These are phyloP conservation scores for Scheffersomyces lignicola DNA, from an alignment of 1,139 yeast genomes.

Conservation along the genomic window DNA sequence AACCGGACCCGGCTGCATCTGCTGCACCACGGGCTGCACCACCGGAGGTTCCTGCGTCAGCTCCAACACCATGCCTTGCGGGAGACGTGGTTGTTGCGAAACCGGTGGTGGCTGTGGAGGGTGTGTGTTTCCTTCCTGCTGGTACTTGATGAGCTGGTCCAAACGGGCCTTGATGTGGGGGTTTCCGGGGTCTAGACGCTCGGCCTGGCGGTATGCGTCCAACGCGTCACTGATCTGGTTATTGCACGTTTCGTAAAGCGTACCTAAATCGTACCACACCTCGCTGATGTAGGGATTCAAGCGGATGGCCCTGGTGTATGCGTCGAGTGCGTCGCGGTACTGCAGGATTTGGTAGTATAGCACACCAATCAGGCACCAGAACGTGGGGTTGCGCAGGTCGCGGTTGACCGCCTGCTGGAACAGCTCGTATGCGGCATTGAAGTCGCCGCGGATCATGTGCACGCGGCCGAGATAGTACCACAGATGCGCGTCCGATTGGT, in stretches of 20 bases:
- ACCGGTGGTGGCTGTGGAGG: constrained; percentile 71
- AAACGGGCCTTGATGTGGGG: constrained; percentile 92
- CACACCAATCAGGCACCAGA: constrained; percentile 99
- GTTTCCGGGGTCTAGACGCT: constrained; percentile 89
- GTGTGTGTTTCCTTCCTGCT: constrained; percentile 69
- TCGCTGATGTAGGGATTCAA: constrained; percentile 94
- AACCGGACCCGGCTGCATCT: constrained; percentile 11
- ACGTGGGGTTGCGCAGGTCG: constrained; percentile 94
- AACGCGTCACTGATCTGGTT: constrained; percentile 93
- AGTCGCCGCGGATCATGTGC: constrained; percentile 93
- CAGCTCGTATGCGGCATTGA: constrained; percentile 95
- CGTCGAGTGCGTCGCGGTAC: constrained; percentile 95
- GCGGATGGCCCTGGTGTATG: constrained; percentile 93
- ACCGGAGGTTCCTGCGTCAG: constrained; percentile 37
- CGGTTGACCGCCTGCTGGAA: constrained; percentile 98
- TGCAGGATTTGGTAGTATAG: constrained; percentile 93
- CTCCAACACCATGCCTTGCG: constrained; percentile 60
- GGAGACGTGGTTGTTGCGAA: constrained; percentile 57
- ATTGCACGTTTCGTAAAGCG: constrained; percentile 94
- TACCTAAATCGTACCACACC: constrained; percentile 98
- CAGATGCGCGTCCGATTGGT: constrained; percentile 88
- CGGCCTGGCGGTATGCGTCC: constrained; percentile 96
- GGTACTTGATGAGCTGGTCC: constrained; percentile 77
- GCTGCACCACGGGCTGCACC: constrained; percentile 12
- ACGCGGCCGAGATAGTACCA: constrained; percentile 97